Percentiles rank a stretch among this genome's conserved stretches.
Evolutionary conservation across 1,284 basidiomycete genomes (phyloP).

Genomic region (Apiotrichum mycotoxinovorans): DNA sequence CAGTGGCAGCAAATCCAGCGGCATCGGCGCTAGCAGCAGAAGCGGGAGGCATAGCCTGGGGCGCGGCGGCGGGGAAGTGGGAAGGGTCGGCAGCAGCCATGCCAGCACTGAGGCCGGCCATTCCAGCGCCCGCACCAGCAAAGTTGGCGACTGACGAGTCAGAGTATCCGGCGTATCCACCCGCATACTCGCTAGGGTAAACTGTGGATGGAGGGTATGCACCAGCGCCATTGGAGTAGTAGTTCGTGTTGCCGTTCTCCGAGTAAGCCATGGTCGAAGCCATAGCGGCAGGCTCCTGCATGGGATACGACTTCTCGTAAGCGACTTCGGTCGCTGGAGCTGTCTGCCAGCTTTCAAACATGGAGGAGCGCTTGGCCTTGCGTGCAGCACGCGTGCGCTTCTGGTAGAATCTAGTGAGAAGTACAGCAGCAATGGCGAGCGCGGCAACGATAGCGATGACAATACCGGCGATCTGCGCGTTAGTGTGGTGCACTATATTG

Average conservation of each 20-base stretch:
- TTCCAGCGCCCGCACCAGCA: slow-evolving; percentile 16
- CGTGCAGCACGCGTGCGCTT: slow-evolving; percentile 33
- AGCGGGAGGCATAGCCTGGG: neutral
- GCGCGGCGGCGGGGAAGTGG: neutral
- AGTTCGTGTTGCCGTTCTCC: neutral
- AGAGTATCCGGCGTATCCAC: neutral
- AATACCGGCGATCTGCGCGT: slow-evolving; percentile 44
- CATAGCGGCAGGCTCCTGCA: slow-evolving; percentile 12
- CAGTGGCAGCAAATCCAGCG: slow-evolving; percentile 1
- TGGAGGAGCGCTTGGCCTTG: slow-evolving; percentile 34
- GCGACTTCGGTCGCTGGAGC: slow-evolving; percentile 30
- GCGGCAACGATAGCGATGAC: slow-evolving; percentile 41
- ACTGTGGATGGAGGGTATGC: neutral
- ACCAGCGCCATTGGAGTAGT: neutral
- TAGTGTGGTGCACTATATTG: slow-evolving; percentile 1
- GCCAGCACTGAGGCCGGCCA: slow-evolving; percentile 18
- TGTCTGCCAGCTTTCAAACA: slow-evolving; percentile 44
- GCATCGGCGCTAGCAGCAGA: slow-evolving; percentile 5
- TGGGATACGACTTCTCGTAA: slow-evolving; percentile 20
- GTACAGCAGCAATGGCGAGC: slow-evolving; percentile 31
- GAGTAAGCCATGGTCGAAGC: neutral
- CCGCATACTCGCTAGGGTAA: too few relatives aligned
- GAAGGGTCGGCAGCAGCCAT: slow-evolving; percentile 4
- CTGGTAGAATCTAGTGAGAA: slow-evolving; percentile 33
- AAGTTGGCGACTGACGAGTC: neutral